Evolutionary conservation across 1,284 basidiomycete species (phyloP).

Genomic region (Golubevia sp.): DNA sequence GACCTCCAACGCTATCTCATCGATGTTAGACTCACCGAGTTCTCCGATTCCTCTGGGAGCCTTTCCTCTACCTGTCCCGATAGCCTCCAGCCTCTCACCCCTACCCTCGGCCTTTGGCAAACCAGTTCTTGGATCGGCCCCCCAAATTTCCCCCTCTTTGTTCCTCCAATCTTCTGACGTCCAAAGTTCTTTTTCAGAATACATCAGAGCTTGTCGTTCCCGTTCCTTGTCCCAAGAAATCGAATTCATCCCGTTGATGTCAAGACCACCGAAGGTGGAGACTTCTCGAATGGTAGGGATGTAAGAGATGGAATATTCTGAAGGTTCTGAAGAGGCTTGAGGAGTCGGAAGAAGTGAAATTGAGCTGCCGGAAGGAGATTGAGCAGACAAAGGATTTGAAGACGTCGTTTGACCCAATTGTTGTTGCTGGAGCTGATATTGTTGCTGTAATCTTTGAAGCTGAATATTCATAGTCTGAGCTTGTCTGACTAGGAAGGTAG

Average conservation of each 20-base stretch:
- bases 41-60: neutral
- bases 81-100: neutral
- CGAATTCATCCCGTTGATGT: neutral
- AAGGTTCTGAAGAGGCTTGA: neutral
- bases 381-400: too few relatives aligned
- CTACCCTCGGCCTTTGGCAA: neutral
- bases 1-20: neutral
- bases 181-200: too few relatives aligned
- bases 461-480: too few relatives aligned
- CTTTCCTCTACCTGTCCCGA: neutral
- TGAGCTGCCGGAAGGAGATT: too few relatives aligned
- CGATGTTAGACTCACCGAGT: neutral
- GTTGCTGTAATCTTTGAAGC: too few relatives aligned
- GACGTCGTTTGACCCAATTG: too few relatives aligned
- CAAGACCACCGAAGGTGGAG: neutral
- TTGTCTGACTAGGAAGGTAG: too few relatives aligned
- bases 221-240: neutral
- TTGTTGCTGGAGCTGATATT: too few relatives aligned
- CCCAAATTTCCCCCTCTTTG: too few relatives aligned
- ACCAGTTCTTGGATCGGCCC: neutral
- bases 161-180: too few relatives aligned
- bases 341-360: neutral
- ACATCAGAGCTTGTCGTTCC: too few relatives aligned
- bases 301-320: neutral
- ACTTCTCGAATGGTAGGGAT: neutral